Evolutionary conservation across 2,329 filamentous ascomycete genomes (phyloP).

Genomic region (Colletotrichum falcatum): DNA sequence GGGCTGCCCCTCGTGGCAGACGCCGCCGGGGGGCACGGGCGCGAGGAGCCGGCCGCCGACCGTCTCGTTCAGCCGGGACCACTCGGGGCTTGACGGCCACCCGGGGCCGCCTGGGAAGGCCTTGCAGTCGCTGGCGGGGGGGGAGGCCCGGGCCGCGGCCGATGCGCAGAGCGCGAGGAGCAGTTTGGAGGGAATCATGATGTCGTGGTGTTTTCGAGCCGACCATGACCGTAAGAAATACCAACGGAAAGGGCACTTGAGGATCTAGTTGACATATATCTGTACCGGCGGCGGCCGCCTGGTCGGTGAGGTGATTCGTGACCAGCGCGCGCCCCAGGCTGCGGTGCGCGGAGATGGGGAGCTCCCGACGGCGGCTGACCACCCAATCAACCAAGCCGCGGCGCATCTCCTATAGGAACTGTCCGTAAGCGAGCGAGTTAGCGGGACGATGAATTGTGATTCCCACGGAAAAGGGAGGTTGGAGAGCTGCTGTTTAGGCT

Average conservation of each 20-base stretch:
- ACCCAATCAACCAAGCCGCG: not conserved
- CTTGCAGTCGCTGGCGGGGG: constrained; percentile 54
- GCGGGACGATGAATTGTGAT: too few species aligned
- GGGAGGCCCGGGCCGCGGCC: not conserved
- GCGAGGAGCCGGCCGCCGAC: constrained; percentile 56
- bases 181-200: constrained; percentile 6
- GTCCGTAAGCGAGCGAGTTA: not conserved
- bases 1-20: constrained; percentile 55
- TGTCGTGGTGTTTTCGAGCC: not conserved
- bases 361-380: not conserved
- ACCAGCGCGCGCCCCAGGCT: not conserved
- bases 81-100: constrained; percentile 62
- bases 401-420: too few species aligned
- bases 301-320: not conserved
- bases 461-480: not conserved
- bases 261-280: not conserved
- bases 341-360: not conserved
- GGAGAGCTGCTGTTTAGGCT: not conserved
- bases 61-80: constrained; percentile 60
- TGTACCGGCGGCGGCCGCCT: not conserved
- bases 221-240: not conserved
- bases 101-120: constrained; percentile 57
- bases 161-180: not conserved
- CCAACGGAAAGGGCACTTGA: too few species aligned
- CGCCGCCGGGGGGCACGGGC: constrained; percentile 57